Conservation (phyloP, 495 filamentous ascomycete species). For the Penicillium macrosclerotiorum region DNA sequence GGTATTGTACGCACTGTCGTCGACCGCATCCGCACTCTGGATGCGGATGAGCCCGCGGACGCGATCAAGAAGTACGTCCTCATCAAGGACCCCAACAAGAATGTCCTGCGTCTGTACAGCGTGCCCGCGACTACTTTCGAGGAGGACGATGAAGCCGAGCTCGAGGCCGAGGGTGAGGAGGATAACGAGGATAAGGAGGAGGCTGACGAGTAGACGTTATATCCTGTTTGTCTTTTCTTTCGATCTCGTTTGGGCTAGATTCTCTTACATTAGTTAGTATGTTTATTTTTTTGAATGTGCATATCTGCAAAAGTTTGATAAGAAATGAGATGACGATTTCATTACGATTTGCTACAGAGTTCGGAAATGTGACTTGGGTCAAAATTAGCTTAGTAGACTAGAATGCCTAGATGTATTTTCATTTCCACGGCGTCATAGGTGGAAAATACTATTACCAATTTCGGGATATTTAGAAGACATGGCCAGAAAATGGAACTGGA, state of each 20-base stretch:
- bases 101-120: slow-evolving; percentile 86
- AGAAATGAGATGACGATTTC: slow-evolving; percentile 13
- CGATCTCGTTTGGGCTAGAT: slow-evolving; percentile 11
- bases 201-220: slow-evolving; percentile 37
- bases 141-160: slow-evolving; percentile 58
- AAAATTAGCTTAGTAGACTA: too few relatives aligned
- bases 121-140: slow-evolving; percentile 87
- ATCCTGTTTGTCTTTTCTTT: slow-evolving; percentile 12
- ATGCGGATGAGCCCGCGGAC: slow-evolving; percentile 70
- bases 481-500: too few relatives aligned
- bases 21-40: slow-evolving; percentile 66
- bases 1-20: slow-evolving; percentile 97
- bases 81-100: slow-evolving; percentile 92
- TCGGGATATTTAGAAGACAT: too few relatives aligned
- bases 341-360: too few relatives aligned
- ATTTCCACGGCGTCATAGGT: too few relatives aligned
- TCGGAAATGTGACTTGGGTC: too few relatives aligned
- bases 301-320: slow-evolving; percentile 26
- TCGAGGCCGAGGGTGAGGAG: slow-evolving; percentile 49
- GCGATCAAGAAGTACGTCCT: slow-evolving; percentile 64
- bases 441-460: too few relatives aligned
- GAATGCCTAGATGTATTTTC: too few relatives aligned
- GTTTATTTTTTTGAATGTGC: slow-evolving; percentile 13
- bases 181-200: slow-evolving; percentile 42
- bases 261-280: slow-evolving; percentile 9